Base-by-base conservation (phyloP, 257 asterid genomes). In the Petrea volubilis region DNA sequence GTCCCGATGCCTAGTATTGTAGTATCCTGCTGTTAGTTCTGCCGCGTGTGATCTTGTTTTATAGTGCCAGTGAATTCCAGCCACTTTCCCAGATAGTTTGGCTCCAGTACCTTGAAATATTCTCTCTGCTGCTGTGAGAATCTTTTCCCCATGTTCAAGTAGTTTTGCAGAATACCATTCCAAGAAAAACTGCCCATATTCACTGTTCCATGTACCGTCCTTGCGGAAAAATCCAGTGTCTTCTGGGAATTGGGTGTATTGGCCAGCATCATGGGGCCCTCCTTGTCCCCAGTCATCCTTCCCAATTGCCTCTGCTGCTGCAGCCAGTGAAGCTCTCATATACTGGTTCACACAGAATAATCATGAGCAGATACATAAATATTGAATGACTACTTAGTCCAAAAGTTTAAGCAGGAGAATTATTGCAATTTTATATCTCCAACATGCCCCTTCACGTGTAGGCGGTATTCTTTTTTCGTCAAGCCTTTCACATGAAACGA, bases 1-100 rank as follows among this genome's bases (percentile, higher is more conserved):
- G 31, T 94, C 90, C 49, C 67, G 69, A 20, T 83, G 78, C 76
- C 96, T 79, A 2, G 97, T 94, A 60, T 89, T 94, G 80, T 89
- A 91, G 83, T 94, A 94, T 29, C 99, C 97, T 52, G 97, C 91
- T 28, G 97, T 91, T 24, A 91, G 73, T 74, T 91, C 97, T 1
- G 97, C 84, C 56, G 97, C 95, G 49, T 91, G 98, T 13, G 98
- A 93, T 80, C 96, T 89, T 24, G 97, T 86, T 41, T 82, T 86
- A 77, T 94, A 91, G 64, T 89, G 98, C 97, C 97, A 91, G 70
- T 94, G 97, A 64, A 89, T 89, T 72, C 97, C 99, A 0, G 98
- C 97, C 46, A 94, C 90, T 79, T 94, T 94, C 20, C 93, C 98
- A 0, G 99, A 94, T 33, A 94, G 78, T 66, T 86, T 87, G 70